Percentiles rank a stretch among this genome's conserved stretches.
Evolutionary conservation across 345 rosid species (phyloP).

Genomic region (Euclidium syriacum): DNA sequence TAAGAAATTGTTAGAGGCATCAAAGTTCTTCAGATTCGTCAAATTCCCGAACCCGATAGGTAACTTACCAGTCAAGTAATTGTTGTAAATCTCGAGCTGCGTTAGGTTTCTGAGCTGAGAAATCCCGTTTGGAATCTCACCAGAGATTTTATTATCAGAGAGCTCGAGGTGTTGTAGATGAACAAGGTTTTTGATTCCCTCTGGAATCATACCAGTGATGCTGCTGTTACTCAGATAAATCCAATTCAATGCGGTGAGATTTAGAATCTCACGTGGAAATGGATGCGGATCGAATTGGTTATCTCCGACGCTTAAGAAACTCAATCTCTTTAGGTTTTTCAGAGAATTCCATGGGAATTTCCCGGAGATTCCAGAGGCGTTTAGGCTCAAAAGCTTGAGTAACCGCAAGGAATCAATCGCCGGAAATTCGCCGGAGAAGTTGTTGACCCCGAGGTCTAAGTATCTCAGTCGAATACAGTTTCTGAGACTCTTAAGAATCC

Average conservation of each 20-base stretch:
- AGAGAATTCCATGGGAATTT: slow-evolving; percentile 69
- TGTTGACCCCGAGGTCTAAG: slow-evolving; percentile 55
- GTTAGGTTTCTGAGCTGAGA: slow-evolving; percentile 38
- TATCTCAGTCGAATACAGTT: slow-evolving; percentile 45
- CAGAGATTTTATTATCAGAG: slow-evolving; percentile 49
- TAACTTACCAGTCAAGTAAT: slow-evolving; percentile 53
- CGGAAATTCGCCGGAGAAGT: slow-evolving; percentile 59
- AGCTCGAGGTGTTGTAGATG: slow-evolving; percentile 62
- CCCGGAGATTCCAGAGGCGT: slow-evolving; percentile 62
- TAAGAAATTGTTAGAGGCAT: slow-evolving; percentile 54
- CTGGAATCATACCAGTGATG: slow-evolving; percentile 68
- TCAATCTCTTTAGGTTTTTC: slow-evolving; percentile 40
- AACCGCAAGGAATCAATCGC: slow-evolving; percentile 40
- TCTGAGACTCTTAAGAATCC: slow-evolving; percentile 32
- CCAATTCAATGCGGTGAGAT: slow-evolving; percentile 54
- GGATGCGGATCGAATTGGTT: slow-evolving; percentile 45
- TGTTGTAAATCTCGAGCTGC: slow-evolving; percentile 77
- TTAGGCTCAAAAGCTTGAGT: slow-evolving; percentile 49
- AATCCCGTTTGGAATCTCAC: slow-evolving; percentile 58
- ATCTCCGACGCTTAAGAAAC: slow-evolving; percentile 74
- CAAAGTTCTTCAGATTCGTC: slow-evolving; percentile 43
- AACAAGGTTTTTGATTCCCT: slow-evolving; percentile 48
- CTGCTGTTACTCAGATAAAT: slow-evolving; percentile 66
- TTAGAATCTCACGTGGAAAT: slow-evolving; percentile 53
- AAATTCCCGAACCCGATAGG: slow-evolving; percentile 63